A percentile compares a stretch with the other conserved stretches of the same genome.
Conservation (phyloP, 2,329 filamentous ascomycete species). For the Phialophora verrucosa region DNA sequence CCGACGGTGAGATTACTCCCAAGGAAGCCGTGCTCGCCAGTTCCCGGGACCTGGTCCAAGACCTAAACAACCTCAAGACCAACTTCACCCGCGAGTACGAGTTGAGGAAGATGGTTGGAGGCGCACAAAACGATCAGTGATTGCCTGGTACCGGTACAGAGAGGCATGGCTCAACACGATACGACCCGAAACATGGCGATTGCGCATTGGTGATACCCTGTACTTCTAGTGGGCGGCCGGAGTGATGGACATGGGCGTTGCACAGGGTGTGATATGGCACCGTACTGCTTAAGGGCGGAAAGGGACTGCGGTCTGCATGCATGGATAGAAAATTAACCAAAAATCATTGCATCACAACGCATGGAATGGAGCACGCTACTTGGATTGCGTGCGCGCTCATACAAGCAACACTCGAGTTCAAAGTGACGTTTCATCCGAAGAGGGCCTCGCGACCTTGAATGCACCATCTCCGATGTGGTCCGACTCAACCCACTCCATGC, state of each 20-base stretch:
- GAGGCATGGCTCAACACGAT: not conserved
- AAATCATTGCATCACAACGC: not conserved
- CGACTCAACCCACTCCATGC: not conserved
- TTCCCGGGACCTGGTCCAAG: slow-evolving; percentile 80
- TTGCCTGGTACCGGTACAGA: not conserved
- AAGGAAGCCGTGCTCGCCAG: slow-evolving; percentile 83
- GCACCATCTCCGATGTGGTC: not conserved
- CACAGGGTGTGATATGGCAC: not conserved
- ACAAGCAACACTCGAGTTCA: not conserved
- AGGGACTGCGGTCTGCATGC: not conserved
- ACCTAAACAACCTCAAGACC: slow-evolving; percentile 78
- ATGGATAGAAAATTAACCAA: not conserved
- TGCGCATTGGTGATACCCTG: slow-evolving; percentile 28
- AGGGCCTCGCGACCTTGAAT: not conserved
- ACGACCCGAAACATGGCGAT: not conserved
- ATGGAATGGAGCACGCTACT: not conserved
- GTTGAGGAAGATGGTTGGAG: slow-evolving; percentile 80
- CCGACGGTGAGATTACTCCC: slow-evolving; percentile 85
- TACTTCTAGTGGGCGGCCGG: slow-evolving; percentile 25
- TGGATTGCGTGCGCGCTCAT: not conserved
- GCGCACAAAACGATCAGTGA: slow-evolving; percentile 56
- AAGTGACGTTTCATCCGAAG: not conserved
- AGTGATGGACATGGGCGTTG: slow-evolving; percentile 15
- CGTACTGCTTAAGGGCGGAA: not conserved
- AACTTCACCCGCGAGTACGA: slow-evolving; percentile 95